Evolutionary conservation across 345 rosid species (phyloP), one percentile per base, ranked within the genome.

Genomic region (Eucalyptus albens): DNA sequence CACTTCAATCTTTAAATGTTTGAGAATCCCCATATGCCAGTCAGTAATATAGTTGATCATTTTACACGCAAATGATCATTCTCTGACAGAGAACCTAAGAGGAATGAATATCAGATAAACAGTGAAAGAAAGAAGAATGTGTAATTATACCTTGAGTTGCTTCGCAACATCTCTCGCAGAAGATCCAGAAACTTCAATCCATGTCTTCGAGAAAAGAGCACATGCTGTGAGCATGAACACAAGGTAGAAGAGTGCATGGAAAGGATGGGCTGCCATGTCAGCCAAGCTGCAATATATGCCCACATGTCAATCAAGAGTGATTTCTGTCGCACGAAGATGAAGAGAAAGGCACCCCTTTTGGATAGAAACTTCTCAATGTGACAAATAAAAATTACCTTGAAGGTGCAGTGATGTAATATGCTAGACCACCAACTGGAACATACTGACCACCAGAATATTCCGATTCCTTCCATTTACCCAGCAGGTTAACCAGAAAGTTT

Each of bases 101-200:
- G 29, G 85, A 77, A 77, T 40, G 27, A 40, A 77, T 77, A 77
- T 40, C 15, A 21, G 16, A 77, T 77, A 44, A 77, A 40, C 83
- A 77, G 15, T 11, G 47, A 77, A 13, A 77, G 15, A 21, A 77
- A 77, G 82, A 72, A 19, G 27, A 37, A 77, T 9, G 7, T 19
- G 83, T 77, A 21, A 37, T 69, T 19, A 44, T 89, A 89, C 90
- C 88, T 95, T 96, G 72, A 96, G 97, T 93, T 96, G 99, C 94
- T 95, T 96, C 60, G 99, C 98, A 65, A 96, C 98, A 88, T 96
- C 98, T 91, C 86, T 93, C 4, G 99, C 98, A 62, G 99, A 96
- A 56, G 98, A 96, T 49, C 99, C 99, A 40, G 98, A 96, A 86
- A 96, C 97, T 91, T 96, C 99, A 91, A 96, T 96, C 99, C 98